Evolutionary conservation across 371 early-diverging fungal genomes (phyloP), one percentile per base, ranked within the genome.

Genomic region (Massospora cicadina): DNA sequence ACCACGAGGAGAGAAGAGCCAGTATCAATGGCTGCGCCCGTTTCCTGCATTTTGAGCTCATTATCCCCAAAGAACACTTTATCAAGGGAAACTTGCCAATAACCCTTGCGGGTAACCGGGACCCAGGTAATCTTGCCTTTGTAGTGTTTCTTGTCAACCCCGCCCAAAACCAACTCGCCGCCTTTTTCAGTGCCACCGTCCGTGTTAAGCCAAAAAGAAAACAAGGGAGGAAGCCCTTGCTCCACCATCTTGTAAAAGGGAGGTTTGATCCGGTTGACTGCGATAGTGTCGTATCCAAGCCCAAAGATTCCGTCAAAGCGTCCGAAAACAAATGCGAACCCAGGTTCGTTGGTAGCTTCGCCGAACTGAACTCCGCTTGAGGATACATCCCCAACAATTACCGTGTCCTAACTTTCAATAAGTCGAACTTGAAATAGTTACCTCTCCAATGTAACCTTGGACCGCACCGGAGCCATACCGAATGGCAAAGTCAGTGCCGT

Each of bases 301-400:
- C 95, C 96, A 43, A 93, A 78, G 68, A 95, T 93, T 24, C 96
- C 96, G 70, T 95, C 96, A 70, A 95, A 95, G 27, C 82, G 74
- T 26, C 91, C 95, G 68, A 91, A 81, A 5, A 86, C 89, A 75
- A 87, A 87, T 1, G 87, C 79, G 23, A 88, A 75, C 0, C 96
- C 96, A 0, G 95, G 94, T 71, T 93, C 93, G 74, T 92, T 90
- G 59, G 81, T 81, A 2, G 88, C 83, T 77, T 95, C 96, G 26
- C 88, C 96, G 77, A 95, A 95, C 64, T 83, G 86, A 74, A 87
- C 85, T 23, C 70, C 58, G 58, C 77, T 71, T 63, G 91, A 69
- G 0, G 57, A 43, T 29, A 88, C 73, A 63, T 82, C 88, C 53
- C 89, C 93, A 53, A 91, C 76, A 21, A 65, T 77, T 59, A 95